Evolutionary conservation across 208 protist species (phyloP), one percentile per base, ranked within the genome.

Genomic region (Jaenimonas drosophilae): DNA sequence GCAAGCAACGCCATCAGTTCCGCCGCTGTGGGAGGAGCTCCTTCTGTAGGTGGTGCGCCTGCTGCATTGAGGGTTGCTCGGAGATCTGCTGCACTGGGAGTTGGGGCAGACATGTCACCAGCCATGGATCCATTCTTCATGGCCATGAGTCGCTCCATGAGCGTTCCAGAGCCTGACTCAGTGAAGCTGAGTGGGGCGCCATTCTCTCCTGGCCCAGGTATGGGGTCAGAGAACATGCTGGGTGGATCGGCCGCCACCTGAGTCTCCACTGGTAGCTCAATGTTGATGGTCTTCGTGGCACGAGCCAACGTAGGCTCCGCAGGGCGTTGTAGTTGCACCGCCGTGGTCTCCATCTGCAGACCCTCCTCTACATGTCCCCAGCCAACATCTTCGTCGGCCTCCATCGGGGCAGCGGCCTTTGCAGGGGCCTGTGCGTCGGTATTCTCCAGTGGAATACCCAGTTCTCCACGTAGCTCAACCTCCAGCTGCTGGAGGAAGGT

Each of bases 271-370:
- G 37, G 37, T 6, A 7, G 37, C 9, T 42, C 7, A 21, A 21
- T 24, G n/a, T 6, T 11, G 14, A 6, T 6, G 9, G 6, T 17
- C 16, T 25, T 20, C 6, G 37, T 7, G 11, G 9, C 31, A 14
- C 19, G 49, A 20, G 56, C 43, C 44, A 72, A 27, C 1, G 49
- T 62, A 3, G 61, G 60, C 2, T 36, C 65, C 19, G 38, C 61
- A 16, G 38, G 52, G 44, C 71, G 76, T 28, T 63, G 57, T 12
- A 76, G 36, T 37, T 63, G 71, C 21, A 76, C 54, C 20, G 68
- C 67, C 0, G 76, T 69, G 4, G 66, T 81, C 51, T 91, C 83
- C 43, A 85, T 61, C 57, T 91, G 83, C 61, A 91, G 56, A 0
- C 83, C 83, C 7, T 46, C 63, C 14, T 26, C 48, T 31, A 38